Base-by-base conservation (phyloP, 2,329 filamentous ascomycete genomes). In the Fusarium sp. region DNA sequence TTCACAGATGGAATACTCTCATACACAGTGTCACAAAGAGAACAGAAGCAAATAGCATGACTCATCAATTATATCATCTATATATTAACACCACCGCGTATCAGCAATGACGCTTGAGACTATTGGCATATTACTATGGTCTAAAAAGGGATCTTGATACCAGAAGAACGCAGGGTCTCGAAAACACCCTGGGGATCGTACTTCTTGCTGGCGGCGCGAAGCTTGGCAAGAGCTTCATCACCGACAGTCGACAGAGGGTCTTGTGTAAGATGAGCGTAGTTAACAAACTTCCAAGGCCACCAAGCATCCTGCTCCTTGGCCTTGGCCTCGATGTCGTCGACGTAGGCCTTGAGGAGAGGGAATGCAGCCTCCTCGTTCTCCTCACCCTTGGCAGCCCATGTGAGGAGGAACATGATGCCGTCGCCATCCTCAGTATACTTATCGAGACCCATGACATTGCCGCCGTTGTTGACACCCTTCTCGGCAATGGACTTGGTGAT, bases 181-280 rank as follows among this genome's bases (percentile, higher is more conserved):
- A 82, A 82, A 7, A 82, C 75, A 3, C 78, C 75, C 2, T 69
- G 47, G 2, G 79, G 79, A 45, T 82, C 80, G 42, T 81, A 83
- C 62, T 78, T 80, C n/a, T 65, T 58, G 14, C 76, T 76, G 2
- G 78, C 75, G 15, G 67, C 70, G 52, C 67, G 71, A 47, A 82
- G 61, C 55, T 73, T 77, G 1, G 71, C 67, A 21, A 83, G 57
- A 24, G 80, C 81, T 26, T 78, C 76, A 9, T 76, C 63, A 0
- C 83, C 83, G 57, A 82, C 81, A 3, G 77, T 73, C 3, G 71
- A 43, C 10, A 84, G 72, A 3, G 78, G 76, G 33, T 81, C 74
- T 70, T 85, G 82, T 19, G 71, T 75, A 3, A 69, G 62, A 43
- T 80, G 75, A 3, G 82, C 82, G 49, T 85, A 85, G 72, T 85